Percentiles rank a stretch among this genome's conserved stretches.
phyloP scores from a whole-genome alignment of 2,329 filamentous ascomycete species.

The Aspergillus sojae region DNA sequence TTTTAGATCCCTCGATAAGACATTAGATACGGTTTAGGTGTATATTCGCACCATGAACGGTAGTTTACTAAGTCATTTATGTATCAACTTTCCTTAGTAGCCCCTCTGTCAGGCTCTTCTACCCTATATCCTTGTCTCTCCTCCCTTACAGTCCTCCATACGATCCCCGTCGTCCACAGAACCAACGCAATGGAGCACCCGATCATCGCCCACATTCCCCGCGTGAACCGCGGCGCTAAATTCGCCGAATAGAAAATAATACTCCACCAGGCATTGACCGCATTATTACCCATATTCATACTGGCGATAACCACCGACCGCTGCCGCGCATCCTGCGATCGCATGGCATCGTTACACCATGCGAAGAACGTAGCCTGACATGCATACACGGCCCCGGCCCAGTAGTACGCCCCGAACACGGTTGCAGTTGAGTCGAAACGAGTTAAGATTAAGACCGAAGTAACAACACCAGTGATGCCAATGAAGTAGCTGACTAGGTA shows the following conservation, averaged over 20 bases:
- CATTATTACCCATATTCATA: slow-evolving; percentile 71
- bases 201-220: slow-evolving; percentile 43
- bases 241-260: slow-evolving; percentile 71
- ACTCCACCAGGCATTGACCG: slow-evolving; percentile 73
- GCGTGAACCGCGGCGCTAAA: slow-evolving; percentile 67
- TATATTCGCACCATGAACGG: background rate
- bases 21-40: background rate
- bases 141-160: slow-evolving; percentile 18
- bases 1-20: background rate
- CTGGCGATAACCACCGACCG: slow-evolving; percentile 69
- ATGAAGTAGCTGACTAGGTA: slow-evolving; percentile 71
- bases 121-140: slow-evolving; percentile 3
- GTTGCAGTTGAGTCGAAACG: slow-evolving; percentile 55
- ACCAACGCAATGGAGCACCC: slow-evolving; percentile 23
- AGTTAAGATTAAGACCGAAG: slow-evolving; percentile 63
- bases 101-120: background rate
- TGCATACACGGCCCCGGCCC: slow-evolving; percentile 70
- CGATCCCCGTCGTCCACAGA: slow-evolving; percentile 20
- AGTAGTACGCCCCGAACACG: slow-evolving; percentile 69
- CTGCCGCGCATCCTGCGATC: slow-evolving; percentile 64
- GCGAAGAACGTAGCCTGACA: slow-evolving; percentile 76
- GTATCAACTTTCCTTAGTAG: background rate
- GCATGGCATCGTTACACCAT: slow-evolving; percentile 72
- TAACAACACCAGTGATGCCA: slow-evolving; percentile 64
- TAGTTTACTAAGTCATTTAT: background rate